These are phyloP conservation scores for Suillus spraguei DNA, from an alignment of 768 basidiomycete species.

Conservation along the genomic window DNA sequence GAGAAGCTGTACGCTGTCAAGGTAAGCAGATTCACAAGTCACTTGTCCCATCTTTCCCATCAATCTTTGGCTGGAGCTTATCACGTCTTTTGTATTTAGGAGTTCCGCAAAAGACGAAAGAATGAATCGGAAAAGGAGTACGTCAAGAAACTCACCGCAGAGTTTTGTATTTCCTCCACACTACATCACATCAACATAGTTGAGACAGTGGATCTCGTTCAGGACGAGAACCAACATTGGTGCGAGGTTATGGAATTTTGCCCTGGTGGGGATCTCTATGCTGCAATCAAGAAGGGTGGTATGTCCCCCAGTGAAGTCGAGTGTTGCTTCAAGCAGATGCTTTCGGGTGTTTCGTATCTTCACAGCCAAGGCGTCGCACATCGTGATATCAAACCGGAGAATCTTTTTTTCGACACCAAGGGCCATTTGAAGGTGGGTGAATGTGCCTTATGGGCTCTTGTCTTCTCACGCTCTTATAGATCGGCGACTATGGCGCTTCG, in stretches of 20 bases:
- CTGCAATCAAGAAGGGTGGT: constrained; percentile 96
- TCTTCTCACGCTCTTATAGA: constrained; percentile 48
- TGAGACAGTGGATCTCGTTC: constrained; percentile 99
- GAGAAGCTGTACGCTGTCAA: constrained; percentile 99
- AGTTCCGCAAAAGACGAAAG: constrained; percentile 97
- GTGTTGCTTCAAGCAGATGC: constrained; percentile 96
- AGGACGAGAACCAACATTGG: constrained; percentile 96
- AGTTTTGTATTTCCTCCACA: constrained; percentile 98
- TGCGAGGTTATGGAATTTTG: constrained; percentile 99
- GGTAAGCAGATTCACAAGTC: constrained; percentile 47
- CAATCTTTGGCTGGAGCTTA: not conserved
- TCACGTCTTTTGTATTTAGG: constrained; percentile 47
- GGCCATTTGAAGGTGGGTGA: constrained; percentile 87
- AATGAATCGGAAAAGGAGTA: constrained; percentile 99
- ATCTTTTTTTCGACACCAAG: constrained; percentile 89
- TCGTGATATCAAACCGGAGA: constrained; percentile 98
- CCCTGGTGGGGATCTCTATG: constrained; percentile 96
- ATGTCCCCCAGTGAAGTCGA: constrained; percentile 94
- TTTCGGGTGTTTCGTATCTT: constrained; percentile 86
- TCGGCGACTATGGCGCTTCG: constrained; percentile 97
- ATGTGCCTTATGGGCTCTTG: not conserved
- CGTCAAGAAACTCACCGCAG: constrained; percentile 98
- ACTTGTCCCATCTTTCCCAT: not conserved
- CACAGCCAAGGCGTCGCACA: constrained; percentile 98
- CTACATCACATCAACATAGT: constrained; percentile 93